phyloP scores from a whole-genome alignment of 1,139 yeast species.

The Hemisphaericaspora subhashii region DNA sequence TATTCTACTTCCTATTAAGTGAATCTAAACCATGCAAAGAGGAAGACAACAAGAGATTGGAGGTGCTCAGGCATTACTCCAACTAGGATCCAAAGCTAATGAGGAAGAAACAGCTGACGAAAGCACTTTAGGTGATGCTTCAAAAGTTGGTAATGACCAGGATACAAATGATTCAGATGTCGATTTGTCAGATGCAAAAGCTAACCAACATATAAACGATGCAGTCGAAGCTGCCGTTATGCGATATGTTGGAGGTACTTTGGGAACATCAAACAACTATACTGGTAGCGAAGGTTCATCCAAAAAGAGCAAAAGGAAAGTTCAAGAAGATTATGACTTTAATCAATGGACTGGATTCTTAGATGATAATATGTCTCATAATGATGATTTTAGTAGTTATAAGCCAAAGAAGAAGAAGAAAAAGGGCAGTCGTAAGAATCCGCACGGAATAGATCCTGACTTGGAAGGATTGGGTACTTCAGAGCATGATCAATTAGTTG shows the following conservation, averaged over 20 bases:
- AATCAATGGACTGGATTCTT: conserved; percentile 57
- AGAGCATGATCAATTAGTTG: conserved; percentile 62
- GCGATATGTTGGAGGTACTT: conserved; percentile 64
- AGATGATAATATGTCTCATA: conserved; percentile 35
- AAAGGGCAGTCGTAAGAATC: conserved; percentile 15
- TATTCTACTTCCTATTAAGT: neutral
- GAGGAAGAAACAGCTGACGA: conserved; percentile 13
- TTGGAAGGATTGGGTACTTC: conserved; percentile 47
- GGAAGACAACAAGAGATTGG: conserved; percentile 43
- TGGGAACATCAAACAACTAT: conserved; percentile 25
- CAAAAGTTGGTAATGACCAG: conserved; percentile 2
- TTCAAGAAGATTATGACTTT: conserved; percentile 39
- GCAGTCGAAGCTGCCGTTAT: conserved; percentile 76
- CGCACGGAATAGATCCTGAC: conserved; percentile 60
- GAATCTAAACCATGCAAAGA: conserved; percentile 14
- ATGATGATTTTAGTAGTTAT: conserved; percentile 12
- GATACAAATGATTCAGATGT: conserved; percentile 1
- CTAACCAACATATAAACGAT: conserved; percentile 45
- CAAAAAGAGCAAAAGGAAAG: conserved; percentile 17
- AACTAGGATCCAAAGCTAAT: conserved; percentile 35
- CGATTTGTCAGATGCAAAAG: conserved; percentile 18
- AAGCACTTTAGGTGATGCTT: neutral
- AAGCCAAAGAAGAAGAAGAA: conserved; percentile 15
- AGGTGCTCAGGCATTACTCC: conserved; percentile 48
- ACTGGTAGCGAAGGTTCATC: conserved; percentile 9